Conservation (phyloP, 164 flowering plant genomes). For the Akebia trifoliata region DNA sequence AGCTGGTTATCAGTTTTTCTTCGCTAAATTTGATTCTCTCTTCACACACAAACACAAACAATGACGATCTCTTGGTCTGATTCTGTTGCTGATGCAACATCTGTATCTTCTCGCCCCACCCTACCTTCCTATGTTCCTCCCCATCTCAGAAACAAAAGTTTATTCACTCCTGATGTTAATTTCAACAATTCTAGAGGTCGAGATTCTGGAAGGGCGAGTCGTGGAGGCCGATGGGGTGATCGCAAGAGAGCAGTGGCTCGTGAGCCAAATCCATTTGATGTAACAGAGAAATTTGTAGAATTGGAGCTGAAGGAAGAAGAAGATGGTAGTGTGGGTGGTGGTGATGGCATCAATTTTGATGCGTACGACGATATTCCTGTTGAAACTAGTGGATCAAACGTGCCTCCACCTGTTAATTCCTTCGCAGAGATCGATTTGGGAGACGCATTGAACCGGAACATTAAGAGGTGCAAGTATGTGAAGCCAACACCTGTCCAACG, state of each 20-base stretch:
- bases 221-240: constrained; percentile 14
- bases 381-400: constrained; percentile 40
- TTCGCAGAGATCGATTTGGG: constrained; percentile 51
- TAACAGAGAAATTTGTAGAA: constrained; percentile 23
- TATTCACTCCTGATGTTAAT: background rate
- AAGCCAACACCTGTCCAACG: constrained; percentile 66
- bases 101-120: constrained; percentile 12
- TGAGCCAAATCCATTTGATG: constrained; percentile 25
- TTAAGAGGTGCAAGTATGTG: constrained; percentile 47
- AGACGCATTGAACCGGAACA: constrained; percentile 37
- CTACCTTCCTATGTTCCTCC: constrained; percentile 24
- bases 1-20: background rate
- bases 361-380: constrained; percentile 52
- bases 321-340: background rate
- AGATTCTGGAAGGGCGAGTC: constrained; percentile 1
- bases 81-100: constrained; percentile 1
- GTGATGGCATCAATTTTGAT: constrained; percentile 35
- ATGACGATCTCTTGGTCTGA: constrained; percentile 26
- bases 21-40: too few relatives aligned
- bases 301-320: constrained; percentile 12
- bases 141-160: constrained; percentile 13
- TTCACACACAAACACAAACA: background rate
- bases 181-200: constrained; percentile 1
- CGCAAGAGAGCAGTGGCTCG: constrained; percentile 1
- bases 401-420: constrained; percentile 37